Conservation (phyloP, 2,329 filamentous ascomycete species). For the Bimuria novae-zelandiae region DNA sequence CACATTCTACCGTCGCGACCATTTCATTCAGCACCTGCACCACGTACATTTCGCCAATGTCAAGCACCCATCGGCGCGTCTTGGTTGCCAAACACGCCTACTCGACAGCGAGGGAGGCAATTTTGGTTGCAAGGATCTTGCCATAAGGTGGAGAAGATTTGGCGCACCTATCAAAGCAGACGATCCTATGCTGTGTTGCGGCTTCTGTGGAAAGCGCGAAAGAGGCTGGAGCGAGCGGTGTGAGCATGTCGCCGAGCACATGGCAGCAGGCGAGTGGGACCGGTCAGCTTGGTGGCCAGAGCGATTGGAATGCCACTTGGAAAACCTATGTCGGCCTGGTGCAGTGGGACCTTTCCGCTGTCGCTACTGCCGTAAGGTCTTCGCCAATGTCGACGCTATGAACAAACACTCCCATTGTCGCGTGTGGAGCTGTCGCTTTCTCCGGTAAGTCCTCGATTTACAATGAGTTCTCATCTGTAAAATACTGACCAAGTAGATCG, state of each 20-base stretch:
- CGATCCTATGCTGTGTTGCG: conserved; percentile 44
- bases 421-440: conserved; percentile 43
- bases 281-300: conserved; percentile 41
- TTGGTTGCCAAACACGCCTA: conserved; percentile 40
- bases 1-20: conserved; percentile 44
- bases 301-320: conserved; percentile 37
- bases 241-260: conserved; percentile 40
- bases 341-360: conserved; percentile 40
- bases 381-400: conserved; percentile 36
- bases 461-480: neutral
- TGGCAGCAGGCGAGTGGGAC: conserved; percentile 33
- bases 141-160: conserved; percentile 41
- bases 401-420: conserved; percentile 41
- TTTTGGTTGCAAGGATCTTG: conserved; percentile 44
- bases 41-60: conserved; percentile 41
- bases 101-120: conserved; percentile 34
- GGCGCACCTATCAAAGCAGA: conserved; percentile 41
- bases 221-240: conserved; percentile 39
- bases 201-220: conserved; percentile 40
- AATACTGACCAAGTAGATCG: conserved; percentile 11
- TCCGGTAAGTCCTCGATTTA: conserved; percentile 15
- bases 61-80: conserved; percentile 39
- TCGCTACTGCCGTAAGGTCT: conserved; percentile 40
- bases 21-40: conserved; percentile 43
- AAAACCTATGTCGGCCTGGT: conserved; percentile 35